Evolutionary conservation across 2,329 filamentous ascomycete genomes (phyloP), one percentile per base, ranked within the genome.

Genomic region (Hypoxylon rubiginosum): DNA sequence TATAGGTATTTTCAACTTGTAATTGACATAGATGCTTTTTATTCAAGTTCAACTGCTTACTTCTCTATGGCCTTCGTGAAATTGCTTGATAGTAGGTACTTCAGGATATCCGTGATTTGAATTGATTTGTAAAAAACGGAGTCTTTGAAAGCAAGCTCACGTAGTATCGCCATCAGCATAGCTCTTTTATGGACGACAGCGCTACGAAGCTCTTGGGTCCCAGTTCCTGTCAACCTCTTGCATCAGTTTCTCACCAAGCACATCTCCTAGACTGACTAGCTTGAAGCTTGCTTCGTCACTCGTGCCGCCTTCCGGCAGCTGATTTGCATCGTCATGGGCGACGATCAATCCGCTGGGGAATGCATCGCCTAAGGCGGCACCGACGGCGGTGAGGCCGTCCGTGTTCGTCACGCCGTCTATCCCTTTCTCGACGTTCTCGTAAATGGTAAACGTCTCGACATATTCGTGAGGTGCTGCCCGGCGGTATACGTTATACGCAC

Each of bases 341-440:
- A 86, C 84, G 2, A 87, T 69, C 24, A 87, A 49, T 0, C 85
- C 84, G 7, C 74, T 70, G 0, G 80, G 80, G 55, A 82, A 84
- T 21, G 78, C 76, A 17, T 67, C 70, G 30, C 83, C 82, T 41
- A 86, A 73, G 0, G 70, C 75, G 0, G 77, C 78, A 0, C 83
- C 82, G 3, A 86, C 82, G 0, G 82, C 84, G 0, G 83, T 66
- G 28, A 86, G 75, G 0, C 85, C 84, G 58, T 87, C 85, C 0
- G 85, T 86, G 66, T 87, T 87, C 13, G 81, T 83, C 4, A 87
- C 85, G 4, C 77, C 79, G 53, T 86, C 85, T 21, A 86, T 76
- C 2, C 78, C 74, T 0, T 78, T 80, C 36, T 81, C 76, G 0
- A 74, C 68, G 2, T 83, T 82, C 2, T 78, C 77, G 0, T 79